Percentiles rank a stretch among this genome's conserved stretches.
Conservation (phyloP, 139 green algal species). For the Pseudopediastrum boryanum region DNA sequence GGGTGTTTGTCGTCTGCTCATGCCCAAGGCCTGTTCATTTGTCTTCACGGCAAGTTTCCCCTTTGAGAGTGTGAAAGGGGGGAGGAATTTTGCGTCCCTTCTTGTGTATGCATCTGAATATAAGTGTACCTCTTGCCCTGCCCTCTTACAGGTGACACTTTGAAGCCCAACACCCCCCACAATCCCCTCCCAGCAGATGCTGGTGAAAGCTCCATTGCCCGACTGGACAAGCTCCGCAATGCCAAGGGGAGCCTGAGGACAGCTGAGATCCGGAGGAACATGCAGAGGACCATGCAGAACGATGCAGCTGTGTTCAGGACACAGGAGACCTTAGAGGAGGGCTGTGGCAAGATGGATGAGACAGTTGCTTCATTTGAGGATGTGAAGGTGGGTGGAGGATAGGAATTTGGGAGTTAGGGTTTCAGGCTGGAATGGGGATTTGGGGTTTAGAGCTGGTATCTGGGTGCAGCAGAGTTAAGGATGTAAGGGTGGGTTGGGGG, state of each 20-base stretch:
- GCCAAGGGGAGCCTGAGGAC: slow-evolving; percentile 79
- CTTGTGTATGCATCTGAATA: too few species aligned
- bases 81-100: too few species aligned
- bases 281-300: slow-evolving; percentile 93
- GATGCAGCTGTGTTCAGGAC: slow-evolving; percentile 97
- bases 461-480: too few species aligned
- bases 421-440: too few species aligned
- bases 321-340: slow-evolving; percentile 87
- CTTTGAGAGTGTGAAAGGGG: too few species aligned
- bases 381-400: slow-evolving; percentile 57
- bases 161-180: slow-evolving; percentile 87
- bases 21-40: too few species aligned
- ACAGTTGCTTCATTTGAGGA: slow-evolving; percentile 73
- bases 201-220: slow-evolving; percentile 78
- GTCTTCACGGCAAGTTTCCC: too few species aligned
- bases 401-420: too few species aligned
- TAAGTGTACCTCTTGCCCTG: background rate
- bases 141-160: slow-evolving; percentile 55
- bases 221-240: slow-evolving; percentile 90
- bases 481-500: too few species aligned
- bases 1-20: too few species aligned
- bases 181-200: slow-evolving; percentile 72
- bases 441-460: too few species aligned
- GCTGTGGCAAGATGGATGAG: slow-evolving; percentile 89
- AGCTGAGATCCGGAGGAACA: slow-evolving; percentile 77